Conservation (phyloP, 805 yeast species). For the Komagataella pseudopastoris region DNA sequence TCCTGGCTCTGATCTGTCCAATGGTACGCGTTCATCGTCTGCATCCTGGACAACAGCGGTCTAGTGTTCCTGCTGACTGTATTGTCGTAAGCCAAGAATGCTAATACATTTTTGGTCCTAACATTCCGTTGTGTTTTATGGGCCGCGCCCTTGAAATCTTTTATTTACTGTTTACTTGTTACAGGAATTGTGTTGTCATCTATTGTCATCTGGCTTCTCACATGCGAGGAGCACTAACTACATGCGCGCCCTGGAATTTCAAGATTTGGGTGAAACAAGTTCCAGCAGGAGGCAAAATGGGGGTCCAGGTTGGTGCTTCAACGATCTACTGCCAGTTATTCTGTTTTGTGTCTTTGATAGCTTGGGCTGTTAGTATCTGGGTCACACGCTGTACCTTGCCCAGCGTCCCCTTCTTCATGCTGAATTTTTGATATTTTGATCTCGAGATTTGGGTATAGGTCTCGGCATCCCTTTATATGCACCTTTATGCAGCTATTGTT, state of each 20-base stretch:
- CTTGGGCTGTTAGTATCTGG: not conserved
- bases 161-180: not conserved
- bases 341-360: not conserved
- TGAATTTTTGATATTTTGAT: too few species aligned
- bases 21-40: too few species aligned
- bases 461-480: not conserved
- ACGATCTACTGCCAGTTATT: not conserved
- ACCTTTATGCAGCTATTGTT: not conserved
- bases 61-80: not conserved
- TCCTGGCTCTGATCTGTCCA: too few species aligned
- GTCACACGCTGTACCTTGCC: too few species aligned
- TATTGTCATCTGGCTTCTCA: not conserved
- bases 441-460: not conserved
- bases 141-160: not conserved
- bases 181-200: not conserved
- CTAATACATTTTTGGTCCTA: not conserved
- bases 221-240: not conserved
- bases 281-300: too few species aligned
- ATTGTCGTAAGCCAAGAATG: not conserved
- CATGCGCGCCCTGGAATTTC: not conserved
- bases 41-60: not conserved
- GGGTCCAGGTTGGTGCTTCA: too few species aligned
- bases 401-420: not conserved
- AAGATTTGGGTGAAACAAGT: not conserved
- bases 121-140: not conserved